Base-by-base conservation (phyloP, 306 rosid species). In the Begonia peltatifolia region DNA sequence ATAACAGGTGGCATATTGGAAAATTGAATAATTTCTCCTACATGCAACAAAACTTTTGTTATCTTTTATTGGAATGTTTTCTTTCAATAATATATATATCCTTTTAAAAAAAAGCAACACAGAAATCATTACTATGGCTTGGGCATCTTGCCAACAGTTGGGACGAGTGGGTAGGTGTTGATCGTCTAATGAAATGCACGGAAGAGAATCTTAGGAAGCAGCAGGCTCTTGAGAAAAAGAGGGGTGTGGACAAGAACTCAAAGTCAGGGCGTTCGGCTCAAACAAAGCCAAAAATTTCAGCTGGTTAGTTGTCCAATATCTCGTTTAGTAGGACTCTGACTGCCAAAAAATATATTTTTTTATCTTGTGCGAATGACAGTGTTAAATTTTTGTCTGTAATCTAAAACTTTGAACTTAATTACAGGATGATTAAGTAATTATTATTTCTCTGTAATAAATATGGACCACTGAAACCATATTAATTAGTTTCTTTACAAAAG, bases 151-250 rank as follows among this genome's bases (percentile, higher is more conserved):
- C 73, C 81, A 64, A 84, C 96, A 88, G 96, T 88, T 88, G 96
- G 96, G 96, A 88, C 44, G 96, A 87, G 74, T 84, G 93, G 94
- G 94, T 84, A 54, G 87, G 83, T 62, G 79, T 67, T 69, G 85
- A 78, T 1, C 93, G 89, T 46, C 61, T 89, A 64, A 59, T 84
- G 97, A 84, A 89, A 68, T 57, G 67, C 63, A 79, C 76, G 18
- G 84, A 78, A 63, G 95, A 78, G 70, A 84, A 84, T 74, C 68
- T 83, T 22, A 1, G 7, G 66, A 84, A 84, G 77, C 95, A 84
- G 60, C 73, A 25, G 66, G 75, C 79, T 30, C 78, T 82, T 59
- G 83, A 78, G 71, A 75, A 77, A 64, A 86, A 84, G 69, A 83
- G 69, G 77, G 79, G 78, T 25, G 74, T 55, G 23, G 94, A 84